Base-by-base conservation (phyloP, 257 asterid genomes). In the Przewalskia tangutica region DNA sequence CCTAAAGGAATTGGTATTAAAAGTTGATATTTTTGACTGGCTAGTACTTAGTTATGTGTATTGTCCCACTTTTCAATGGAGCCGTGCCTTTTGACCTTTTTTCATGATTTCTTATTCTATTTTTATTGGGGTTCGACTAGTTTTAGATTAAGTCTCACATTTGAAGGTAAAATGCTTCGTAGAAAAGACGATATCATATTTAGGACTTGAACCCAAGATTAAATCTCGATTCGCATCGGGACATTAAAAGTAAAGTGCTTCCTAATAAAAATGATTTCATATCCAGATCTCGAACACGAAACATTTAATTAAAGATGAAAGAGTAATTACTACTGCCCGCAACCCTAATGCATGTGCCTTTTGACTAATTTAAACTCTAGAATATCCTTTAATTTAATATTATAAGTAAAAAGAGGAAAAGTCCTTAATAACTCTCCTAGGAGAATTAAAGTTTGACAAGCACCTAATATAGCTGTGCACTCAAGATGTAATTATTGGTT, bases 1-100 rank as follows among this genome's bases (percentile, higher is more conserved):
- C 70, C 42, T 63, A 4, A 18, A 71, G 40, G 79, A 71, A 46
- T 75, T 75, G 8, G 14, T 23, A 7, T 7, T 6, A 13, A 27
- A 6, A 75, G 62, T 27, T 50, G 80, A 75, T 27, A 75, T 50
- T 75, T 75, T 75, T 75, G 62, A 75, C 80, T 75, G 13, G 14
- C 20, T 50, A n/a, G n/a, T n/a, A n/a, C n/a, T n/a, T n/a, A 14
- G 5, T 75, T 50, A 75, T 75, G 42, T 10, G 27, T 20, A 20
- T 1, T 73, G 42, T 27, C 46, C 79, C 80, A 50, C 80, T 50
- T 23, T 44, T 50, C 44, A 50, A 50, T 75, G 80, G 80, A 23
- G 11, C 27, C 50, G 36, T 75, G 27, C 23, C 79, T 18, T 75
- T 13, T 71, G 79, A 73, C 44, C 12, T 2, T 1, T 2, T n/a